Base-by-base conservation (phyloP, 768 basidiomycete species). In the Termitomyces heimii region DNA sequence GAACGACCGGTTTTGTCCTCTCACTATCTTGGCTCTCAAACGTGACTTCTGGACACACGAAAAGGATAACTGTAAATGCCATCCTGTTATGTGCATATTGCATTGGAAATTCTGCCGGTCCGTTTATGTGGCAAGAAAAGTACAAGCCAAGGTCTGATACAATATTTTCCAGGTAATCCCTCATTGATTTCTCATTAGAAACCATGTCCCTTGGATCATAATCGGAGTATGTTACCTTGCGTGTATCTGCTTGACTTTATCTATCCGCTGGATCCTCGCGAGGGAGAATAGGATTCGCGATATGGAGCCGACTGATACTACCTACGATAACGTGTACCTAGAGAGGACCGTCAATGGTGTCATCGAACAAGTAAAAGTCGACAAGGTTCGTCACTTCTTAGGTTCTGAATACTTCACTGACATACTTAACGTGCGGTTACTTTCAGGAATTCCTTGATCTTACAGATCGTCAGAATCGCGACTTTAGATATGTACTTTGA, bases 181-280 rank as follows among this genome's bases (percentile, higher is more conserved):
- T 26, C 31, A 16, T 39, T 53, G 18, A 56, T 12, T 32, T 4
- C 39, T 53, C 14, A 5, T 51, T 56, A 86, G 87, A 48, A 88
- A 90, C 61, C 84, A 78, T 55, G 68, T 91, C 29, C 90, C 89
- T 3, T 92, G 91, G 90, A 80, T 79, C 53, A 77, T 92, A 62
- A 91, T 92, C 55, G 82, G 85, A 2, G 66, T 83, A 52, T 87
- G 85, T 70, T 84, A 86, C 65, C 59, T 73, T 12, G 58, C 67
- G 31, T 85, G 85, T 68, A 83, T 85, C 45, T 29, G 72, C 13
- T 53, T 76, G 8, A 57, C 77, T 16, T 71, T 84, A 24, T 26
- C 66, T 37, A 81, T 92, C 56, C 82, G 87, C 22, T 70, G 62
- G 54, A 42, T 83, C 29, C 77, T 92, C 39, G 65, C 72, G 3